These are phyloP conservation scores for Rhypophila decipiens DNA, from an alignment of 495 filamentous ascomycete genomes.

Conservation along the genomic window DNA sequence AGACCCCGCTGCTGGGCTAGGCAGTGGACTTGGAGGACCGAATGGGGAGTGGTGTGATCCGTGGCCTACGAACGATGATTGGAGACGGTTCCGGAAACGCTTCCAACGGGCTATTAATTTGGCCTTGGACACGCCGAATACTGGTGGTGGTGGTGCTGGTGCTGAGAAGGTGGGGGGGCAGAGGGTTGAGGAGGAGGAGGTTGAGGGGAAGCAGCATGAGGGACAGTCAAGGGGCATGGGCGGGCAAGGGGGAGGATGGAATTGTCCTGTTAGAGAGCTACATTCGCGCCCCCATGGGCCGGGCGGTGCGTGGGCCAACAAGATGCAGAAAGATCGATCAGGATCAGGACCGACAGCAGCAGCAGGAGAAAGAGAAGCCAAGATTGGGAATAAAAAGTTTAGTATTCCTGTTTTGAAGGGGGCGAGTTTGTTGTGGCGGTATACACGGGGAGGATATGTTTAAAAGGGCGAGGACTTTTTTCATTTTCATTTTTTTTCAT, in stretches of 20 bases:
- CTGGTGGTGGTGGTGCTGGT: not conserved
- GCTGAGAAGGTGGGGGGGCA: not conserved
- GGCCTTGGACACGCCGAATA: constrained; percentile 13
- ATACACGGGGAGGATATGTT: constrained; percentile 21
- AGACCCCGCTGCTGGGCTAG: constrained; percentile 4
- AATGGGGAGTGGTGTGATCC: constrained; percentile 33
- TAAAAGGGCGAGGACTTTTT: constrained; percentile 1
- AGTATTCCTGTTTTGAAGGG: constrained; percentile 20
- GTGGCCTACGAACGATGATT: constrained; percentile 35
- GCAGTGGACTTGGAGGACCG: too few relatives aligned
- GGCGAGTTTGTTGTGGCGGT: constrained; percentile 31
- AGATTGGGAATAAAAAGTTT: constrained; percentile 7
- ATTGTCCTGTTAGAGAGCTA: not conserved
- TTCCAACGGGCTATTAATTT: constrained; percentile 26
- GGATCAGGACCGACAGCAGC: not conserved
- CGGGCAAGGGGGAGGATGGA: not conserved
- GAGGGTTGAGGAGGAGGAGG: not conserved
- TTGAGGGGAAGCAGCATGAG: constrained; percentile 1
- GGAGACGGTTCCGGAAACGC: constrained; percentile 30
- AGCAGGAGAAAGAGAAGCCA: not conserved
- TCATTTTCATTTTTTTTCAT: not conserved
- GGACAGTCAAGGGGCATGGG: constrained; percentile 1
- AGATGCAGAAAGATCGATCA: not conserved
- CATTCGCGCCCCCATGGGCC: not conserved
- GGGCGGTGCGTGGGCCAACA: not conserved